These are phyloP conservation scores for Colletotrichum sojae DNA, from an alignment of 2,329 filamentous ascomycete species.

Conservation along the genomic window DNA sequence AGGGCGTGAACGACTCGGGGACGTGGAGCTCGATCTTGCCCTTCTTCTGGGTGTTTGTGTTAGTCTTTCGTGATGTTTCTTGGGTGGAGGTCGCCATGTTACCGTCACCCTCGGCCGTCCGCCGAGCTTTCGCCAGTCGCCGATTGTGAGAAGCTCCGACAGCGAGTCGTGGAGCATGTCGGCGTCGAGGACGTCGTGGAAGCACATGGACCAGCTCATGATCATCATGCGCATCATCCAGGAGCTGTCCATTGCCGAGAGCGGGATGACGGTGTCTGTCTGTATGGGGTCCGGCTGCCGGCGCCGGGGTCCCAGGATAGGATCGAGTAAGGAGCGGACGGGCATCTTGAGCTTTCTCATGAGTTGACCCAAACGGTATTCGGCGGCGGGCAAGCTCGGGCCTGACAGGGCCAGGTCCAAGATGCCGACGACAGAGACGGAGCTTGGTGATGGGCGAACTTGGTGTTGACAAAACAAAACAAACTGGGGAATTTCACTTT, in stretches of 20 bases:
- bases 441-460: not conserved
- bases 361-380: not conserved
- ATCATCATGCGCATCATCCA: conserved; percentile 51
- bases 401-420: not conserved
- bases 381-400: no score
- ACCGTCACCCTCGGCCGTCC: conserved; percentile 58
- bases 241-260: conserved; percentile 49
- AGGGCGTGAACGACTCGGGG: conserved; percentile 21
- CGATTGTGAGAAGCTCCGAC: conserved; percentile 54
- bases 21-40: conserved; percentile 34
- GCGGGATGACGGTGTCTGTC: conserved; percentile 40
- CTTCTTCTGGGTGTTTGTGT: conserved; percentile 1
- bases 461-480: not conserved
- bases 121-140: conserved; percentile 62
- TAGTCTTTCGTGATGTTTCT: not conserved
- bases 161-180: conserved; percentile 54
- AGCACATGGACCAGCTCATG: conserved; percentile 54
- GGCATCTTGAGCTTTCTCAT: not conserved
- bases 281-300: conserved; percentile 8
- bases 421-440: not conserved
- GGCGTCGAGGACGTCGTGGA: conserved; percentile 62
- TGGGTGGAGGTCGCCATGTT: not conserved
- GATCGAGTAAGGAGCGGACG: conserved; percentile 29
- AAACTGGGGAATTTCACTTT: conserved; percentile 2
- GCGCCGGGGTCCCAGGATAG: conserved; percentile 24